Evolutionary conservation across 2,329 filamentous ascomycete species (phyloP), one percentile per base, ranked within the genome.

Genomic region (Paecilomyces fulvus): DNA sequence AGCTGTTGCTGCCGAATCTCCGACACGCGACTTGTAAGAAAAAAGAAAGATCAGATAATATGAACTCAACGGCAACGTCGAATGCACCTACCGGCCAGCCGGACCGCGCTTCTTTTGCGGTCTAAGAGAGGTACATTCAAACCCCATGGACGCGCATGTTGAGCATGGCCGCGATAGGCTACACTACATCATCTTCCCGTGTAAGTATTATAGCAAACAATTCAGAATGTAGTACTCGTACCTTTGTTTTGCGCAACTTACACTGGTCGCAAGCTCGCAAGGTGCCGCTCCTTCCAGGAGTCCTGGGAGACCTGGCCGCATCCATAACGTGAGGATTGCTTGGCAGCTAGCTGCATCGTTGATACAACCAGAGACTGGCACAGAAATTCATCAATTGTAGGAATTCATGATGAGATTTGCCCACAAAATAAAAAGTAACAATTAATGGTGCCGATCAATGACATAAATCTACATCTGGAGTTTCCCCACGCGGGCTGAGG

Each of bases 81-180:
- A 57, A 30, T 30, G n/a, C 37, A 69, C 70, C 67, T 62, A 73
- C 70, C 71, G 67, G 55, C 67, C 69, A 25, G 68, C 66, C 43
- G 74, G 62, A 3, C 74, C 74, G 49, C 74, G 67, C 56, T 75
- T 75, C 59, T 75, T 76, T 56, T 74, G 71, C 6, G 72, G 71
- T 49, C 70, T 67, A 43, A 75, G 67, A 57, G 73, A 76, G 6
- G 73, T 75, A 59, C 74, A 76, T 11, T 70, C 65, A 56, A 74
- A 70, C 11, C 70, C 70, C 63, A 70, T 71, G 3, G 65, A 65
- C n/a, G 67, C 60, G 57, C 74, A 76, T 31, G 67, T 67, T 52
- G 66, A 67, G 55, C 73, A 75, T 31, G 73, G 73, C 37, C 69
- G 67, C 12, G 67, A 69, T 55, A 76, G 65, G 56, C 73, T 73